These are phyloP conservation scores for Cyberlindnera sargentensis DNA, from an alignment of 805 yeast species.

Conservation along the genomic window DNA sequence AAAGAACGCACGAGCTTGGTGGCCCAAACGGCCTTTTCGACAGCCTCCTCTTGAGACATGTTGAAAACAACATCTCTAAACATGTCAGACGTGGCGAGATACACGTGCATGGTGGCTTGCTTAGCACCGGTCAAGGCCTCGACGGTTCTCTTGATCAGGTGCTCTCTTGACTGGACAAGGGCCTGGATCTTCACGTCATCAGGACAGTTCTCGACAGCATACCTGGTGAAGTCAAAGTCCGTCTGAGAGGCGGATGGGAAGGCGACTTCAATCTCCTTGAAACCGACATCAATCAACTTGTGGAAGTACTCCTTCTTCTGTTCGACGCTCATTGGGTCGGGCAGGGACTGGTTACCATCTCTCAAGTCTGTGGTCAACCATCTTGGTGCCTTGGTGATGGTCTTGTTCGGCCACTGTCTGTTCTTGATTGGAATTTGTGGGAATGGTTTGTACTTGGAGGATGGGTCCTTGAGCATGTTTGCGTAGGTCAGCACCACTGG, in stretches of 20 bases:
- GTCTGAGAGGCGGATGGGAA: constrained; percentile 81
- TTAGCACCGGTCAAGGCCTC: constrained; percentile 70
- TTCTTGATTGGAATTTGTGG: constrained; percentile 49
- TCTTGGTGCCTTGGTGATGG: constrained; percentile 65
- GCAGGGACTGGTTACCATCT: constrained; percentile 77
- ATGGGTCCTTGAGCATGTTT: constrained; percentile 66
- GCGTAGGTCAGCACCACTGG: constrained; percentile 22
- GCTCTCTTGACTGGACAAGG: constrained; percentile 71
- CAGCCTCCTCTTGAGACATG: constrained; percentile 62
- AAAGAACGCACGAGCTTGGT: constrained; percentile 59
- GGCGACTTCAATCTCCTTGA: constrained; percentile 75
- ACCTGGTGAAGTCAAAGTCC: constrained; percentile 75
- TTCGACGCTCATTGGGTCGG: constrained; percentile 74
- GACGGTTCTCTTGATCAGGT: constrained; percentile 63
- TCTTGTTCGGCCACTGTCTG: constrained; percentile 66
- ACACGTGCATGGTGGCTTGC: constrained; percentile 64
- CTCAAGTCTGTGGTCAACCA: constrained; percentile 77
- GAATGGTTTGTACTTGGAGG: constrained; percentile 51
- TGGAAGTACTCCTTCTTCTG: constrained; percentile 72
- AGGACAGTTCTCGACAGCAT: constrained; percentile 73
- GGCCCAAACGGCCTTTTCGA: constrained; percentile 63
- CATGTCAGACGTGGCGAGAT: constrained; percentile 68
- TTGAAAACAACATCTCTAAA: constrained; percentile 72
- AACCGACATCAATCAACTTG: constrained; percentile 64
- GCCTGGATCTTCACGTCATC: constrained; percentile 70